Evolutionary conservation across 2,329 filamentous ascomycete genomes (phyloP).

Genomic region (Leptoxyphium fumago): DNA sequence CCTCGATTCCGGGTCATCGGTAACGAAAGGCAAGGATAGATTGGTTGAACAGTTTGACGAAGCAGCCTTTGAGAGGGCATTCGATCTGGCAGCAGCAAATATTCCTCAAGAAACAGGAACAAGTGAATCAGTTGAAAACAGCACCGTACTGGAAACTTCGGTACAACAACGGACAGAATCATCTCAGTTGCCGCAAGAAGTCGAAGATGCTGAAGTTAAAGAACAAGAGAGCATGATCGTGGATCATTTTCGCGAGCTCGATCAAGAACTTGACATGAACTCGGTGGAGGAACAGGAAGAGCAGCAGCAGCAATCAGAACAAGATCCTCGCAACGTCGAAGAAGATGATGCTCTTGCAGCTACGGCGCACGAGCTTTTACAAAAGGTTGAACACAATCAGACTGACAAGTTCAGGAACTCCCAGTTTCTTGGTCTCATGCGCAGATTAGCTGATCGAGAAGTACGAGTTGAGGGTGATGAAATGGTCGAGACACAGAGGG

Average conservation of each 20-base stretch:
- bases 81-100: constrained; percentile 33
- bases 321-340: constrained; percentile 1
- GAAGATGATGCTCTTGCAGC: constrained; percentile 55
- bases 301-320: constrained; percentile 1
- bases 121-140: constrained; percentile 5
- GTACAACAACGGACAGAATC: constrained; percentile 4
- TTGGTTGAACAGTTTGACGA: constrained; percentile 35
- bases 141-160: constrained; percentile 3
- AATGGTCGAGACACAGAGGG: constrained; percentile 37
- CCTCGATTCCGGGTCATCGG: constrained; percentile 5
- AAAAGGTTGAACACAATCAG: constrained; percentile 52
- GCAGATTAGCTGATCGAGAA: constrained; percentile 55
- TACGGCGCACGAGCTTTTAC: constrained; percentile 56
- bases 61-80: constrained; percentile 40
- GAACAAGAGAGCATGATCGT: constrained; percentile 1
- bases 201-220: constrained; percentile 1
- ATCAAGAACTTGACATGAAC: not conserved
- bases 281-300: not conserved
- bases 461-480: constrained; percentile 58
- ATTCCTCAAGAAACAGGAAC: constrained; percentile 7
- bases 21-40: constrained; percentile 17
- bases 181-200: constrained; percentile 3
- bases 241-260: not conserved
- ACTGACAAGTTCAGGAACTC: constrained; percentile 66
- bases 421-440: constrained; percentile 63